phyloP scores from a whole-genome alignment of 1,284 basidiomycete genomes.

The Testicularia cyperi region DNA sequence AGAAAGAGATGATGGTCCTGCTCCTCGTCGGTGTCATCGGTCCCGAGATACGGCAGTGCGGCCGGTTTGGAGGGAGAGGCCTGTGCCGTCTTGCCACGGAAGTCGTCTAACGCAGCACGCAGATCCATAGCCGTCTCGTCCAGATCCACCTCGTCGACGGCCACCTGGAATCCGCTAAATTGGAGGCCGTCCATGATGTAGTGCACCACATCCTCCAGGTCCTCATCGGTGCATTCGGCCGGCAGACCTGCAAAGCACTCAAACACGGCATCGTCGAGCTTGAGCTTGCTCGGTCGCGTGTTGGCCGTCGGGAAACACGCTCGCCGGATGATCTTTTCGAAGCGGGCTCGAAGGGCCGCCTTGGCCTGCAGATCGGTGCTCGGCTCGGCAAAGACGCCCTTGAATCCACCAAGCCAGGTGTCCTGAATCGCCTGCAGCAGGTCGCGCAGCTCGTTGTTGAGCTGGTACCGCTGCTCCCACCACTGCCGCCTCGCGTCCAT shows the following conservation, averaged over 20 bases:
- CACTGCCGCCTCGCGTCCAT: slow-evolving; percentile 70
- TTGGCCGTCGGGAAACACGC: slow-evolving; percentile 65
- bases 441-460: slow-evolving; percentile 76
- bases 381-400: slow-evolving; percentile 61
- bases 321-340: slow-evolving; percentile 34
- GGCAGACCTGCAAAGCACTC: slow-evolving; percentile 82
- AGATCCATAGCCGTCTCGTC: slow-evolving; percentile 69
- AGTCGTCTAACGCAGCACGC: slow-evolving; percentile 48
- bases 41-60: slow-evolving; percentile 17
- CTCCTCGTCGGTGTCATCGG: slow-evolving; percentile 17
- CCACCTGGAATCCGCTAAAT: slow-evolving; percentile 83
- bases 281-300: slow-evolving; percentile 62
- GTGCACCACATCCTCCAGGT: slow-evolving; percentile 90
- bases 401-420: slow-evolving; percentile 96
- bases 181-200: slow-evolving; percentile 92
- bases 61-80: slow-evolving; percentile 28
- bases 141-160: slow-evolving; percentile 87
- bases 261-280: slow-evolving; percentile 72
- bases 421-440: slow-evolving; percentile 85
- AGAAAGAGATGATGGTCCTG: slow-evolving; percentile 86
- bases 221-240: slow-evolving; percentile 77
- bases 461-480: slow-evolving; percentile 77
- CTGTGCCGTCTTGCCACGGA: slow-evolving; percentile 26
- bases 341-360: slow-evolving; percentile 22
- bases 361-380: slow-evolving; percentile 12